Conservation (phyloP, 495 filamentous ascomycete species). For the Haplographium delicatum region DNA sequence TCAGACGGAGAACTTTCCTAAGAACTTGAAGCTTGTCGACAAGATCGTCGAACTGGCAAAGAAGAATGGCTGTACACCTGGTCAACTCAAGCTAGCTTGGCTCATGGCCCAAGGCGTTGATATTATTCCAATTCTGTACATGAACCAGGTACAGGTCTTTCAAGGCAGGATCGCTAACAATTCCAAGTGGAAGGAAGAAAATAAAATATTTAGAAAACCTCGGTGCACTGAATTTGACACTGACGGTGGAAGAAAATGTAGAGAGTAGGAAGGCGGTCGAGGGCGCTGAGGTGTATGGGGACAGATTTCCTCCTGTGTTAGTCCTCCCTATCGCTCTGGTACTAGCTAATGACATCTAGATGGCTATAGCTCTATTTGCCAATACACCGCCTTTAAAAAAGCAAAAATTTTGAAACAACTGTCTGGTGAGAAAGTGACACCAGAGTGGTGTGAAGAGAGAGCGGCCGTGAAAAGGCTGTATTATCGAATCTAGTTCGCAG, state of each 20-base stretch:
- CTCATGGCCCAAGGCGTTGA: constrained; percentile 34
- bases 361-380: constrained; percentile 14
- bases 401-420: too few species aligned
- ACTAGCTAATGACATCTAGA: too few species aligned
- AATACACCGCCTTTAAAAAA: too few species aligned
- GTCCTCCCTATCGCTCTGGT: too few species aligned
- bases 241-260: constrained; percentile 40
- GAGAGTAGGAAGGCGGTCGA: constrained; percentile 35
- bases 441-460: too few species aligned
- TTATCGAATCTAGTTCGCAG: too few species aligned
- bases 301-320: constrained; percentile 18
- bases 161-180: too few species aligned
- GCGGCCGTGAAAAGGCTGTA: too few species aligned
- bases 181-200: constrained; percentile 55
- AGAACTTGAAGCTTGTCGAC: constrained; percentile 68
- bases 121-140: constrained; percentile 56
- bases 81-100: constrained; percentile 77
- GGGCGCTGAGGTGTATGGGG: constrained; percentile 35
- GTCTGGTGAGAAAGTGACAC: too few species aligned
- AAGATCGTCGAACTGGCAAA: constrained; percentile 61
- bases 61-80: constrained; percentile 63
- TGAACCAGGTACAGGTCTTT: too few species aligned
- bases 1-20: constrained; percentile 59
- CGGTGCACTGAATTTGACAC: constrained; percentile 35
- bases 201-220: constrained; percentile 53